Base-by-base conservation (phyloP, 1,139 yeast species). In the Suhomyces wounanorum region DNA sequence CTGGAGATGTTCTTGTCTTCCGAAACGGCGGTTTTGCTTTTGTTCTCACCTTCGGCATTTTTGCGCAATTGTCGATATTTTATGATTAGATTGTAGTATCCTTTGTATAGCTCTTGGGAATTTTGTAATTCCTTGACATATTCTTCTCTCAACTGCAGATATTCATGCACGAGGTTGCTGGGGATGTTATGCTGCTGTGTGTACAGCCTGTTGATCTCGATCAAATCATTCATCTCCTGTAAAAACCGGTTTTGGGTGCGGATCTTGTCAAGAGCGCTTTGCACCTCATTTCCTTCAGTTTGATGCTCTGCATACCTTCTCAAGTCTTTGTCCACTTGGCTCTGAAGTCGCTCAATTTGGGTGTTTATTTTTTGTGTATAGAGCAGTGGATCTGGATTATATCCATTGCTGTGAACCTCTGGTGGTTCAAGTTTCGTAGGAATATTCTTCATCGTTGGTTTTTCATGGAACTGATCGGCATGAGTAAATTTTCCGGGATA, bases 31-130 rank as follows among this genome's bases (percentile, higher is more conserved):
- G 8, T 28, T 17, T 28, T n/a, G 45, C 8, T 26, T 8, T 18
- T 11, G 14, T 3, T 17, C 5, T 23, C 28, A 7, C 10, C 30
- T 23, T 37, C 49, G 30, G 14, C 18, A n/a, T 60, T 56, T 42
- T 55, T 55, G 51, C 74, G 76, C 52, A 78, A 59, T 14, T 66
- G 66, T 40, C 72, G 67, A 58, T 79, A 79, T 57, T 76, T 77
- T 44, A 68, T 59, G 31, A 74, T 72, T 30, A 80, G 66, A 48
- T 67, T 64, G 54, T 75, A 70, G 57, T 77, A 80, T 14, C 71
- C 70, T 45, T 68, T 60, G 55, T 72, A 72, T 44, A 74, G 64
- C 13, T 52, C 55, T 53, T 67, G 70, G 16, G 70, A 66, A 42
- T 61, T 65, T 23, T 61, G 58, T 30, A 73, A 56, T 51, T 74